Evolutionary conservation across 768 basidiomycete genomes (phyloP).

Genomic region (Rhodosporidiobolus odoratus): DNA sequence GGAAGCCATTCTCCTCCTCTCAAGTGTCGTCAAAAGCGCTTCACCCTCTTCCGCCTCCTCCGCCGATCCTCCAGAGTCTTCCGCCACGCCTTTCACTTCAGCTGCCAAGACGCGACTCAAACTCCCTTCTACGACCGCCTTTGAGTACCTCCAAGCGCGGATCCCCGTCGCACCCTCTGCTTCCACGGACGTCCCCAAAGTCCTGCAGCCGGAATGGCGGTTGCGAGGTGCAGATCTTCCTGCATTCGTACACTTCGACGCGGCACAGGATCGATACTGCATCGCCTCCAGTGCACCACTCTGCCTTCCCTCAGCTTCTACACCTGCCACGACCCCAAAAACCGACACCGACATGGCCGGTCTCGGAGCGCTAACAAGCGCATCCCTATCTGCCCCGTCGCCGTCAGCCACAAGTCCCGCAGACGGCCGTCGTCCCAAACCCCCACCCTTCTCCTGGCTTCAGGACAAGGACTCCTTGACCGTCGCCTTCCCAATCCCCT

Average conservation of each 20-base stretch:
- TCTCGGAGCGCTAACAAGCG: background rate
- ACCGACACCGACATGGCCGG: background rate
- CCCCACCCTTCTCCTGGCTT: constrained; percentile 86
- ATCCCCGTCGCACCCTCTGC: background rate
- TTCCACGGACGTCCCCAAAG: background rate
- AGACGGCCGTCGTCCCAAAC: constrained; percentile 48
- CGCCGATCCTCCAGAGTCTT: background rate
- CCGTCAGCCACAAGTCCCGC: background rate
- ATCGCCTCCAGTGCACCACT: background rate
- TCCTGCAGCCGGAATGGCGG: background rate
- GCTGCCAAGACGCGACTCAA: constrained; percentile 9
- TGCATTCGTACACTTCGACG: constrained; percentile 10
- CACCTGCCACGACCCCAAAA: background rate
- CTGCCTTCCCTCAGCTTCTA: no score
- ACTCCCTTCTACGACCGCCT: constrained; percentile 16
- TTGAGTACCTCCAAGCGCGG: constrained; percentile 15
- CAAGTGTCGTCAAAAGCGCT: constrained; percentile 2
- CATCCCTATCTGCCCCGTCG: background rate
- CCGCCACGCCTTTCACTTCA: background rate
- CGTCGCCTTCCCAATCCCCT: constrained; percentile 75
- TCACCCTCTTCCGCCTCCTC: background rate
- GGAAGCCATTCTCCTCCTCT: constrained; percentile 18
- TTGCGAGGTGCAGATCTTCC: constrained; percentile 7
- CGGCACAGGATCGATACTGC: background rate
- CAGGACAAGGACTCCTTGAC: constrained; percentile 79